These are phyloP conservation scores for Lepidium sativum DNA, from an alignment of 345 rosid species.

Conservation along the genomic window DNA sequence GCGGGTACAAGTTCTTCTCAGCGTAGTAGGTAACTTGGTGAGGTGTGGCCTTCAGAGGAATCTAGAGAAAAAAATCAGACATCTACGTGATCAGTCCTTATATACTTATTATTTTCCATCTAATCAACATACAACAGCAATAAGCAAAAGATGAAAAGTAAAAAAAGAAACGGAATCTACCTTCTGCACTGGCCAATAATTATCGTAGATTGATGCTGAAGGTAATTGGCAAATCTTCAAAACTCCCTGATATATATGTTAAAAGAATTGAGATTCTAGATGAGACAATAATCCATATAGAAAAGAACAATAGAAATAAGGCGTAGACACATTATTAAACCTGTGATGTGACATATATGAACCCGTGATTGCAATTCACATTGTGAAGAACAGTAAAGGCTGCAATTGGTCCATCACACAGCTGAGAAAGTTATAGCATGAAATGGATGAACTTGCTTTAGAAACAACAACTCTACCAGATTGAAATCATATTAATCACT, in stretches of 20 bases:
- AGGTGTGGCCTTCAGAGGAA: slow-evolving; percentile 90
- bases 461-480: not conserved
- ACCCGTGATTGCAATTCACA: slow-evolving; percentile 92
- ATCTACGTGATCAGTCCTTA: slow-evolving; percentile 12
- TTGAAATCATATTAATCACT: not conserved
- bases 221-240: slow-evolving; percentile 95
- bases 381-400: slow-evolving; percentile 99
- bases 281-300: not conserved
- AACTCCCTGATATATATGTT: slow-evolving; percentile 47
- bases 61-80: slow-evolving; percentile 35
- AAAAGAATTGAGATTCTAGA: slow-evolving; percentile 9
- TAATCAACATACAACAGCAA: slow-evolving; percentile 1
- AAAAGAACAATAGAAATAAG: slow-evolving; percentile 7
- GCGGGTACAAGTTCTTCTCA: slow-evolving; percentile 77
- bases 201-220: slow-evolving; percentile 72
- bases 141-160: not conserved
- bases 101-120: not conserved
- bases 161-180: slow-evolving; percentile 23
- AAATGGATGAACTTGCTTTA: slow-evolving; percentile 14
- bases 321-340: slow-evolving; percentile 28
- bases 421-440: slow-evolving; percentile 41
- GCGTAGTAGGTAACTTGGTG: slow-evolving; percentile 95
- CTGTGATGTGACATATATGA: slow-evolving; percentile 91
- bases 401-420: slow-evolving; percentile 82
- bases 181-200: slow-evolving; percentile 96